These are phyloP conservation scores for Venturia asperata DNA, from an alignment of 2,329 filamentous ascomycete genomes.

Conservation along the genomic window DNA sequence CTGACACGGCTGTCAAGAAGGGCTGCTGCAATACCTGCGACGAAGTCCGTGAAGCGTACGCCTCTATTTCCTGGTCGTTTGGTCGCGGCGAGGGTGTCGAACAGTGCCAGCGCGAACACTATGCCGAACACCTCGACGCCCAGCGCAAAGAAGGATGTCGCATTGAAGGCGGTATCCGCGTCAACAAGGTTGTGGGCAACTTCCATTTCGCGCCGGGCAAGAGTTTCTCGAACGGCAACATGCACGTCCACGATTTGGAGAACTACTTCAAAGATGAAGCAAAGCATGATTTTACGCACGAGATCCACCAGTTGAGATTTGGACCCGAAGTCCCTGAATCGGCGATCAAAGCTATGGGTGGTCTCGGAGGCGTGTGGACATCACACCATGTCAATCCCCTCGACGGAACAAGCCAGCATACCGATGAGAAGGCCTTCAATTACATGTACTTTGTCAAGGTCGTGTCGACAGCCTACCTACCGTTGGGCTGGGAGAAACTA, in stretches of 20 bases:
- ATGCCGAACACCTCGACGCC: constrained; percentile 76
- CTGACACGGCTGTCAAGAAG: constrained; percentile 63
- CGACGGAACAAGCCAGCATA: constrained; percentile 69
- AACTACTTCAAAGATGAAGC: constrained; percentile 77
- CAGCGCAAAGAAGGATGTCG: constrained; percentile 91
- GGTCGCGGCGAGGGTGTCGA: constrained; percentile 86
- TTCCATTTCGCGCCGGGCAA: constrained; percentile 97
- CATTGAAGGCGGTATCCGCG: constrained; percentile 81
- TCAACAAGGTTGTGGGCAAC: constrained; percentile 98
- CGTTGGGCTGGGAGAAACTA: constrained; percentile 70
- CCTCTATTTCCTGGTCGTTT: constrained; percentile 84
- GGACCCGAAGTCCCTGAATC: constrained; percentile 78
- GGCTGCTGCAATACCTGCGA: constrained; percentile 97
- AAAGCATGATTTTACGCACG: constrained; percentile 81
- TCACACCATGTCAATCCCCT: constrained; percentile 91
- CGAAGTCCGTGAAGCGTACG: constrained; percentile 93
- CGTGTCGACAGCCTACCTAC: constrained; percentile 89
- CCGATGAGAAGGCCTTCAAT: constrained; percentile 78
- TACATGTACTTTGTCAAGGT: constrained; percentile 99
- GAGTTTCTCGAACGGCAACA: constrained; percentile 89
- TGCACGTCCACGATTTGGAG: constrained; percentile 96
- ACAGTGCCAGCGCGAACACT: constrained; percentile 93
- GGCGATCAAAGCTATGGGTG: constrained; percentile 49
- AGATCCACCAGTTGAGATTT: constrained; percentile 82
- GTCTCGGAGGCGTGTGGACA: constrained; percentile 58